Evolutionary conservation across 1,284 basidiomycete genomes (phyloP).

Genomic region (Apiotrichum montevideense): DNA sequence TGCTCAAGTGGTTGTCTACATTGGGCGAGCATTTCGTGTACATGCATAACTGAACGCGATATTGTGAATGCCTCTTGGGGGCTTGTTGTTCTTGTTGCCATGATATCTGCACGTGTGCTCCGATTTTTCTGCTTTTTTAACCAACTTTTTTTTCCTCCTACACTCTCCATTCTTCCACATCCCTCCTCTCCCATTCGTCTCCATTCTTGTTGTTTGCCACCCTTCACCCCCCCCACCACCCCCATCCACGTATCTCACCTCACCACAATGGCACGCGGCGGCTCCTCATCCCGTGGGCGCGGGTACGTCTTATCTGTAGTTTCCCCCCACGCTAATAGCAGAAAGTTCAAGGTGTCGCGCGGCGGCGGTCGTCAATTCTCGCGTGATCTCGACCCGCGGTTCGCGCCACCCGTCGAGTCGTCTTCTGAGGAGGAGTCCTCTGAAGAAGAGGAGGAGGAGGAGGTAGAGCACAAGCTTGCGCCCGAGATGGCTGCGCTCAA

Average conservation of each 20-base stretch:
- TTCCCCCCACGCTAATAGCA: constrained; percentile 6
- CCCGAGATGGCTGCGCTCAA: constrained; percentile 44
- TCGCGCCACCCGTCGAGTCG: constrained; percentile 12
- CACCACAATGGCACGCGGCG: constrained; percentile 13
- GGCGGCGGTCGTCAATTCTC: constrained; percentile 79
- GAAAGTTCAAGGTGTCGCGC: constrained; percentile 74
- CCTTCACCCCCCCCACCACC: not conserved
- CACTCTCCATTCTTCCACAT: too few relatives aligned
- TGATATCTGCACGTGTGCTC: too few relatives aligned
- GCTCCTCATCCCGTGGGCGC: constrained; percentile 27
- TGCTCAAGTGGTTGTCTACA: too few relatives aligned
- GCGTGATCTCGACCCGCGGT: constrained; percentile 48
- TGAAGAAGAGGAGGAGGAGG: constrained; percentile 26
- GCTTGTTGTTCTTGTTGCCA: too few relatives aligned
- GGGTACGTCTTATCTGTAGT: constrained; percentile 25
- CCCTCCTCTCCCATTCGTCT: too few relatives aligned
- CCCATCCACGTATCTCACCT: not conserved
- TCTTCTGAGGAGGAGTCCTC: constrained; percentile 29
- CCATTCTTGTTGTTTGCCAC: not conserved
- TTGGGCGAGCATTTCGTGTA: too few relatives aligned
- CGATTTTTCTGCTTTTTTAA: too few relatives aligned
- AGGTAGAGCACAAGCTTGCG: constrained; percentile 30
- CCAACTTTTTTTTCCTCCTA: too few relatives aligned
- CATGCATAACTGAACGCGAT: too few relatives aligned
- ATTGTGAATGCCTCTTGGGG: too few relatives aligned